Conservation (phyloP, 345 rosid species). For the Durio zibethinus region DNA sequence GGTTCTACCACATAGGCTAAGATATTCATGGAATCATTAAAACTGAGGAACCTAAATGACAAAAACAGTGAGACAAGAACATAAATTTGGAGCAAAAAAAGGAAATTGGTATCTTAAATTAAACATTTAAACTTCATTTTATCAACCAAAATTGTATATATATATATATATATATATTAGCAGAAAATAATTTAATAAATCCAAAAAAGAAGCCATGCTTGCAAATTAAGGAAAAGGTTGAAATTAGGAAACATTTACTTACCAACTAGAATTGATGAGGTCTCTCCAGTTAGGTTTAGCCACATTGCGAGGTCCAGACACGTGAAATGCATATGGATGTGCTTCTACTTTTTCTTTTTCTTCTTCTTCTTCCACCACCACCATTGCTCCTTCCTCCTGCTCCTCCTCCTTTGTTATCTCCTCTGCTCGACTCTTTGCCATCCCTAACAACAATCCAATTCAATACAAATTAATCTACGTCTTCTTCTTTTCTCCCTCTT, state of each 20-base stretch:
- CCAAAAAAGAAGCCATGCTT: background rate
- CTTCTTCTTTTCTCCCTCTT: background rate
- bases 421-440: conserved; percentile 42
- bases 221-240: background rate
- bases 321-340: conserved; percentile 90
- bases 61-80: background rate
- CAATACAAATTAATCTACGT: background rate
- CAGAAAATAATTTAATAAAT: background rate
- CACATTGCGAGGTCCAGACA: conserved; percentile 87
- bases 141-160: background rate
- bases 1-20: background rate
- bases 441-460: background rate
- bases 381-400: conserved; percentile 24
- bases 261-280: conserved; percentile 92
- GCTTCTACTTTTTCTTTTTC: conserved; percentile 34
- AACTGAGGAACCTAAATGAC: background rate
- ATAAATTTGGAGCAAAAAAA: background rate
- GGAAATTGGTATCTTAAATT: conserved; percentile 7
- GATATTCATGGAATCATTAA: background rate
- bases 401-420: conserved; percentile 25
- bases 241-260: conserved; percentile 4
- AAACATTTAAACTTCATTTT: background rate
- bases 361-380: conserved; percentile 23
- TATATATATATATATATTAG: background rate
- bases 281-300: conserved; percentile 95